Evolutionary conservation across 495 filamentous ascomycete genomes (phyloP), one percentile per base, ranked within the genome.

Genomic region (Venustampulla echinocandica): DNA sequence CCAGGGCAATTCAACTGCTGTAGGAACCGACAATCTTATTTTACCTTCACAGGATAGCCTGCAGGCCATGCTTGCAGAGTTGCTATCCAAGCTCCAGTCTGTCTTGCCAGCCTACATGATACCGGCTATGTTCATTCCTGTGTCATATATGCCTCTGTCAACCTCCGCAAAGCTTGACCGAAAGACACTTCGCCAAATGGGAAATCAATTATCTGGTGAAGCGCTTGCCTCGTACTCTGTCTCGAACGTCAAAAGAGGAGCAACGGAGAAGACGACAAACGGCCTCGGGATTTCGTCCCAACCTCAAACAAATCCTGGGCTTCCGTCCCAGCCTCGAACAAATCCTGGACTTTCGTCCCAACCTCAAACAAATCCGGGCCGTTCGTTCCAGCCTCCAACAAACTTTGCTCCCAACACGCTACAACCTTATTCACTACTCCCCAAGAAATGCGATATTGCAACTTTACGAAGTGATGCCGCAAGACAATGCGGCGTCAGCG

Each of bases 391-490:
- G 74, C 2, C 80, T 82, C 14, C 27, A n/a, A 30, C 27, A n/a
- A 30, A 7, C 7, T 30, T n/a, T 7, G n/a, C 7, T 7, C 18
- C 6, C 6, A 78, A 84, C 17, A 62, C 85, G 1, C 74, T 80
- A 4, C 84, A 81, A 0, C 75, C 84, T 10, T 86, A 84, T 53
- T 1, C 69, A 84, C 5, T 68, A 70, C 50, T 64, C 62, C 56
- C 67, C 65, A 19, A 81, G 75, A 54, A 75, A 74, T 54, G 72
- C 77, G 50, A 76, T 84, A 15, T 70, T 81, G 27, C 6, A 7
- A 13, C 13, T 30, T 6, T 30, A 7, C 6, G 61, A 83, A 1
- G 68, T 76, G 18, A 63, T 70, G 19, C 63, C 24, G 32, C 10
- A 7, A 5, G 9, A 13, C 23, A 18, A 15, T 18, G 14, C 7